Conservation (phyloP, 2,329 filamentous ascomycete species). For the Epichloe typhina region DNA sequence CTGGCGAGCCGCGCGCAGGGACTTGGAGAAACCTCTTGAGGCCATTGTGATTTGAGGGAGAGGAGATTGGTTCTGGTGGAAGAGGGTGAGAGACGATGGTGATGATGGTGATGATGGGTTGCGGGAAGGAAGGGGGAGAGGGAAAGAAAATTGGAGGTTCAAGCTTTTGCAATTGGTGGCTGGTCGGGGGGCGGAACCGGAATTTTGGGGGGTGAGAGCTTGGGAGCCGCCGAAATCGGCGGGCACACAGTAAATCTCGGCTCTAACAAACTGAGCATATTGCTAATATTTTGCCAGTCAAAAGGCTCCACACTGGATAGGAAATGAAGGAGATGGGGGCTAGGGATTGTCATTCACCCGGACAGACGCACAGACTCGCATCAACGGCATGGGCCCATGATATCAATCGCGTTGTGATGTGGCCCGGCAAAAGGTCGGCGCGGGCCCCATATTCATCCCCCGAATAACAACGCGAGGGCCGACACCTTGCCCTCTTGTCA, state of each 20-base stretch:
- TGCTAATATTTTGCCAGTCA: too few relatives aligned
- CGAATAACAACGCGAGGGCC: too few relatives aligned
- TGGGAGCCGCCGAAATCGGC: too few relatives aligned
- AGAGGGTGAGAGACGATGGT: slow-evolving; percentile 13
- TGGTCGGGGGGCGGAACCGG: not conserved
- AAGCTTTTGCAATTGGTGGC: not conserved
- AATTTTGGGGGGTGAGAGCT: slow-evolving; percentile 4
- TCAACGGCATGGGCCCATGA: too few relatives aligned
- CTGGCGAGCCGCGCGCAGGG: slow-evolving; percentile 48
- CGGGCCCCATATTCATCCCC: too few relatives aligned
- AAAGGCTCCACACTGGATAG: not conserved
- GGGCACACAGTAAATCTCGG: too few relatives aligned
- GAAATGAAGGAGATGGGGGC: too few relatives aligned
- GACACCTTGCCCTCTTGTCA: too few relatives aligned
- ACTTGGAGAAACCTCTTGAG: slow-evolving; percentile 59
- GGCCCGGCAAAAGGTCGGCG: too few relatives aligned
- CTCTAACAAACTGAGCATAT: too few relatives aligned
- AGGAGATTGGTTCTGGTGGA: slow-evolving; percentile 12
- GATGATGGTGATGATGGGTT: slow-evolving; percentile 2
- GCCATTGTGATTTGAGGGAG: slow-evolving; percentile 47
- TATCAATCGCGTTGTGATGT: too few relatives aligned
- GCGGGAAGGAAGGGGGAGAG: slow-evolving; percentile 5
- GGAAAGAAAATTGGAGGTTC: slow-evolving; percentile 10
- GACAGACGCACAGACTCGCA: too few relatives aligned
- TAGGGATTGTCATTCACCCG: not conserved